Conservation (phyloP, 2,329 filamentous ascomycete genomes). For the Ophiostoma ulmi region DNA sequence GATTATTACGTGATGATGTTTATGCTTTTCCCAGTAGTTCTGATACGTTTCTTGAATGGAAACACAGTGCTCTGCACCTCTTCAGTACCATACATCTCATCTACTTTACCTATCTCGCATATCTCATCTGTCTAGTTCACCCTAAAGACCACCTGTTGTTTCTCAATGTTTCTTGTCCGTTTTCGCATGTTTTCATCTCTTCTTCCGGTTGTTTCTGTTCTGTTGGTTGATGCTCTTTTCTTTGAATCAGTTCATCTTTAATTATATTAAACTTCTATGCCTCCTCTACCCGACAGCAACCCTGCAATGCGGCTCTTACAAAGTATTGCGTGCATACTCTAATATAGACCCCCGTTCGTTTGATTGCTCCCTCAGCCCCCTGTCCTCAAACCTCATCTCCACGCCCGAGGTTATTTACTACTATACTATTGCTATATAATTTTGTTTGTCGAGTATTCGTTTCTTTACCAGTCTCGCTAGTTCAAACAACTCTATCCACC, state of each 20-base stretch:
- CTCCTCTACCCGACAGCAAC: too few relatives aligned
- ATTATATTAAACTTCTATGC: neutral
- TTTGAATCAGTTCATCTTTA: neutral
- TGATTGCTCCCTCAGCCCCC: slow-evolving; percentile 7
- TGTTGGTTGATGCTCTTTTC: neutral
- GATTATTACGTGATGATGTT: too few relatives aligned
- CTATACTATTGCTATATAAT: too few relatives aligned
- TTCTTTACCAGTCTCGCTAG: too few relatives aligned
- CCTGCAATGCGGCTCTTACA: neutral
- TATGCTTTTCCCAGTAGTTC: too few relatives aligned
- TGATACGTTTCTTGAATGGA: too few relatives aligned
- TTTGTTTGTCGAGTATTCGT: neutral
- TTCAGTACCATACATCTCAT: too few relatives aligned
- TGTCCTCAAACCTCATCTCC: neutral
- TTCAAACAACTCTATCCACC: too few relatives aligned
- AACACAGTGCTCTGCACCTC: too few relatives aligned
- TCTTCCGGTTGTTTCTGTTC: neutral
- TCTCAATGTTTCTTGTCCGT: neutral
- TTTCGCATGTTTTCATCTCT: neutral
- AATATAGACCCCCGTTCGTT: neutral
- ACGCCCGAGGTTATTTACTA: neutral
- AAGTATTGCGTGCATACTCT: neutral
- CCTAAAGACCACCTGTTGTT: neutral
- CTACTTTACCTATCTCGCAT: too few relatives aligned
- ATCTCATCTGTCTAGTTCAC: too few relatives aligned